phyloP scores from a whole-genome alignment of 1,139 yeast species.

The Suhomyces yuchorum region DNA sequence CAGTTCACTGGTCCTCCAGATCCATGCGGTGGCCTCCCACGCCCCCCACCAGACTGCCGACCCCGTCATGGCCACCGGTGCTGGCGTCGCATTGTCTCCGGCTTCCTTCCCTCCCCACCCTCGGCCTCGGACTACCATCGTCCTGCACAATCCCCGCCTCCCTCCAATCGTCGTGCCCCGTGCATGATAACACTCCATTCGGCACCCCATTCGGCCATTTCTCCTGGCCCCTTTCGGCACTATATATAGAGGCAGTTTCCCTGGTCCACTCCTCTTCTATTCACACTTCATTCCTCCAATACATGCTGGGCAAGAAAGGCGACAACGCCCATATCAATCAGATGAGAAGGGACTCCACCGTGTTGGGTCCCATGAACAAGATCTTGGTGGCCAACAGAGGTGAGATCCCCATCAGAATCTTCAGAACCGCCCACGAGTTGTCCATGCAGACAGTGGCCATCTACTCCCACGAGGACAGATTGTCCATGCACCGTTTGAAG shows the following conservation, averaged over 20 bases:
- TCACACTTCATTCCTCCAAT: background rate
- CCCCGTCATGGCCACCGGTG: too few species aligned
- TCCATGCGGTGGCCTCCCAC: too few species aligned
- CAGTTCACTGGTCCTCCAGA: too few species aligned
- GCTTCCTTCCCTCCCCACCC: background rate
- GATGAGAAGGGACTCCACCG: constrained; percentile 64
- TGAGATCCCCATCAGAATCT: constrained; percentile 87
- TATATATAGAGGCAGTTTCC: constrained; percentile 4
- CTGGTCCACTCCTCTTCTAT: background rate
- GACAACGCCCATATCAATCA: constrained; percentile 40
- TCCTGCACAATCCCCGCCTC: constrained; percentile 6
- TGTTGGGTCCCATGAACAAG: constrained; percentile 68
- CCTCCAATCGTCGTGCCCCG: background rate
- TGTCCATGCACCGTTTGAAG: constrained; percentile 92
- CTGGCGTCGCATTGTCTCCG: background rate
- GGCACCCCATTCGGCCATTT: background rate
- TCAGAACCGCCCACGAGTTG: constrained; percentile 96
- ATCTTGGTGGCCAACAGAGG: constrained; percentile 94
- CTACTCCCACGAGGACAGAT: constrained; percentile 93
- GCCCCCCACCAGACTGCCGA: too few species aligned
- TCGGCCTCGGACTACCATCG: constrained; percentile 9
- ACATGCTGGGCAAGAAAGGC: constrained; percentile 14
- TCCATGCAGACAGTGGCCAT: constrained; percentile 98
- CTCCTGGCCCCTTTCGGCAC: background rate
- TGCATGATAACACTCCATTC: constrained; percentile 3